Base-by-base conservation (phyloP, 208 protist species). In the Trypanosomatidae sp. region DNA sequence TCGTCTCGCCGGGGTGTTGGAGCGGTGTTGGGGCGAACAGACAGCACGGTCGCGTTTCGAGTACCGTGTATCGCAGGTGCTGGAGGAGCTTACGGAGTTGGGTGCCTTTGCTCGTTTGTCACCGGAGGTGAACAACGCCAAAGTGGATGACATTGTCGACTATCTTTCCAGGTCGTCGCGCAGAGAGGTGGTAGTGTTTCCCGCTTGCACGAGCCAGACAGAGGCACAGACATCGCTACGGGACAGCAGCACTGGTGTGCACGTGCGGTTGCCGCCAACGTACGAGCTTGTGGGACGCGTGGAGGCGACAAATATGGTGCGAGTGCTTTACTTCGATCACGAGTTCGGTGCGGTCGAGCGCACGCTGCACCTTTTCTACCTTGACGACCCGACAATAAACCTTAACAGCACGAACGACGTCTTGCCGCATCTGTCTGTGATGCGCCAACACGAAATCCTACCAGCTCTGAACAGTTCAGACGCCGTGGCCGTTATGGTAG, bases 231-330 rank as follows among this genome's bases (percentile, higher is more conserved):
- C 50, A 49, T 56, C 50, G 49, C 0, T 22, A 39, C 43, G 52
- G 6, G 47, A 55, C 66, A 59, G 52, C 41, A 7, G 53, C 25
- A 49, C 28, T 30, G 66, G 64, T 3, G 80, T 86, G 66, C 71
- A 85, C 60, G 76, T 92, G 36, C 76, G 80, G 30, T 59, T 95
- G 55, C 89, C 91, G 10, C 52, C 71, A 22, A 71, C 59, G 22
- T 95, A 95, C 75, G 89, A 95, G 72, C 71, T 95, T 15, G 73
- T 95, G 66, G 87, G 89, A 28, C 71, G 50, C 3, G 78, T 88
- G 4, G 59, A 58, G 15, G 66, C 66, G 41, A 85, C 74, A 3
- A 71, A 73, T 55, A 95, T 95, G 91, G 62, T 88, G 44, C 88
- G 81, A 0, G 58, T 95, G 52, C 73, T 92, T 19, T 72, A 85